Evolutionary conservation across 192 early-diverging fungal species (phyloP).

Genomic region (Radiomyces spectabilis): DNA sequence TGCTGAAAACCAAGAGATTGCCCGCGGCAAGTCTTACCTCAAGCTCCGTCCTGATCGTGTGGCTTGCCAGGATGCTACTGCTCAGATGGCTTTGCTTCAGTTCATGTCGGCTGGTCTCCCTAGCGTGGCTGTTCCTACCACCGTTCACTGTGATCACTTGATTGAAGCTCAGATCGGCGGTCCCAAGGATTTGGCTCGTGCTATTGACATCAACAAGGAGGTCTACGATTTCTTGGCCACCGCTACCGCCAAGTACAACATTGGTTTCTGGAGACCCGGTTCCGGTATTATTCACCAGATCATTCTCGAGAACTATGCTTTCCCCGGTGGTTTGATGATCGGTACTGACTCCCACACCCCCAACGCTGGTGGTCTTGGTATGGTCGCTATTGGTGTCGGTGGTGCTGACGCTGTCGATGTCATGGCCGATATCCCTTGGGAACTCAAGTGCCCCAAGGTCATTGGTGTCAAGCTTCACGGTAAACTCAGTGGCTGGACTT

Average conservation of each 20-base stretch:
- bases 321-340: constrained; percentile 92
- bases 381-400: constrained; percentile 95
- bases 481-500: constrained; percentile 83
- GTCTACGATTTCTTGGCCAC: constrained; percentile 88
- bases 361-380: constrained; percentile 95
- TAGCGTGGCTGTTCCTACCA: constrained; percentile 84
- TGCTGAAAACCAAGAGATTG: constrained; percentile 89
- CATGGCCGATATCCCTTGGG: constrained; percentile 98
- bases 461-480: constrained; percentile 90
- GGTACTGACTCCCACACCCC: constrained; percentile 98
- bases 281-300: constrained; percentile 95
- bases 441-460: constrained; percentile 96
- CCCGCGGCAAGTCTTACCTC: constrained; percentile 86
- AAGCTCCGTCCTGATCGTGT: constrained; percentile 97
- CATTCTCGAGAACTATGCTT: constrained; percentile 97
- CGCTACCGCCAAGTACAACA: constrained; percentile 83
- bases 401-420: constrained; percentile 99
- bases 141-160: constrained; percentile 97
- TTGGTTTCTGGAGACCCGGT: constrained; percentile 95
- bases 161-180: constrained; percentile 89
- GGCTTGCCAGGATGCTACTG: constrained; percentile 98
- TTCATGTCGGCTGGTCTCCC: constrained; percentile 91
- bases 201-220: constrained; percentile 86
- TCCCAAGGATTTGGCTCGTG: constrained; percentile 72
- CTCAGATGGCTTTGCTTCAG: constrained; percentile 95